Evolutionary conservation across 1,284 basidiomycete genomes (phyloP).

Genomic region (Trametes pubescens): DNA sequence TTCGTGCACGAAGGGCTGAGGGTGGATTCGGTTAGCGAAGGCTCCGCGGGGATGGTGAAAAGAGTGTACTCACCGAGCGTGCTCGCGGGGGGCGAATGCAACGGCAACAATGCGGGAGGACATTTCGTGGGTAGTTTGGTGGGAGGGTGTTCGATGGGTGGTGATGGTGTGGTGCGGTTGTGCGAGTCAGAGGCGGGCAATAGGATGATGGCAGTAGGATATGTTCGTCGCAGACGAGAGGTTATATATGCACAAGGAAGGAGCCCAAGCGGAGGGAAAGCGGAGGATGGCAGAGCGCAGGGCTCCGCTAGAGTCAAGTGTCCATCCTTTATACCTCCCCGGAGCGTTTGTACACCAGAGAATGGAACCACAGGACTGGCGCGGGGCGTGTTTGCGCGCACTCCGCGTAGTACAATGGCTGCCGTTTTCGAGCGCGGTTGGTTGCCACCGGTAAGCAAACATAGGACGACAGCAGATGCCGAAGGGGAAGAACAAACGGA

Average conservation of each 20-base stretch:
- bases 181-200: not conserved
- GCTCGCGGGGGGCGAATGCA: constrained; percentile 32
- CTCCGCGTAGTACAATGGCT: constrained; percentile 12
- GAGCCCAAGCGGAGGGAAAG: not conserved
- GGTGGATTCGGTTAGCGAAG: not conserved
- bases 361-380: not conserved
- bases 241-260: constrained; percentile 22
- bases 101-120: constrained; percentile 32
- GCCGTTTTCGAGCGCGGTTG: not conserved
- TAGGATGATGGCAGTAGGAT: not conserved
- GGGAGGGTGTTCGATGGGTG: not conserved
- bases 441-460: not conserved
- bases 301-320: not conserved
- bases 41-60: not conserved
- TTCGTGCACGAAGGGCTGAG: constrained; percentile 53
- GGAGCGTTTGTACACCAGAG: constrained; percentile 9
- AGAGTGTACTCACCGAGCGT: constrained; percentile 34
- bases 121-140: constrained; percentile 21
- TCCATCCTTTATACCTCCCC: constrained; percentile 19
- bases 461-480: not conserved
- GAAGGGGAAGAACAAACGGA: constrained; percentile 16
- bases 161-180: not conserved
- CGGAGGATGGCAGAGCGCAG: constrained; percentile 23
- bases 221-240: constrained; percentile 35
- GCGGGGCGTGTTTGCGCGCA: constrained; percentile 2